Evolutionary conservation across 345 rosid genomes (phyloP).

Genomic region (Moricandia moricandioides): DNA sequence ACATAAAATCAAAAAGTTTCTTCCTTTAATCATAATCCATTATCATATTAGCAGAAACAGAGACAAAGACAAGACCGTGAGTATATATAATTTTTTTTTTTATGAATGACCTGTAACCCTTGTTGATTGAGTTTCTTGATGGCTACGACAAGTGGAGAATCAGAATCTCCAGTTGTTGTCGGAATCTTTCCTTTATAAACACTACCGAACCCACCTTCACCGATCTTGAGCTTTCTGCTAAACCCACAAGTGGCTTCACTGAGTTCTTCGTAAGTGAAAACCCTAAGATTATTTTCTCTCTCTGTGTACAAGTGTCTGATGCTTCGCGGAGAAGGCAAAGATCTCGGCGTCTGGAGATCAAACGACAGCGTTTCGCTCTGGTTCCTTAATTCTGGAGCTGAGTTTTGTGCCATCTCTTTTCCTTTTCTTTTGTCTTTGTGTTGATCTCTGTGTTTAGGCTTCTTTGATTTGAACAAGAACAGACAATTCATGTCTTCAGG

Average conservation of each 20-base stretch:
- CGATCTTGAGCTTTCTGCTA: constrained; percentile 59
- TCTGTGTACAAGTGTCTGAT: constrained; percentile 66
- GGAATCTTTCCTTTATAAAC: constrained; percentile 68
- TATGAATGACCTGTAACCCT: constrained; percentile 62
- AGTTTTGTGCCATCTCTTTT: constrained; percentile 9
- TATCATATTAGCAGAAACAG: background rate
- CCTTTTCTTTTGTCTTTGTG: constrained; percentile 18
- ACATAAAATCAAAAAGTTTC: background rate
- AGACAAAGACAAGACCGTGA: background rate
- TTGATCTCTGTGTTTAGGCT: constrained; percentile 15
- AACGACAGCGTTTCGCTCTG: constrained; percentile 24
- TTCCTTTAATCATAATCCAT: background rate
- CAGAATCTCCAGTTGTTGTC: constrained; percentile 45
- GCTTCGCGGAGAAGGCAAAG: constrained; percentile 52
- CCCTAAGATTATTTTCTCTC: constrained; percentile 62
- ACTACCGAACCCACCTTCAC: constrained; percentile 91
- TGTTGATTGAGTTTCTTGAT: constrained; percentile 70
- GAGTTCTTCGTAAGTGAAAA: constrained; percentile 70
- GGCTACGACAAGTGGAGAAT: constrained; percentile 52
- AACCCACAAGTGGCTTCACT: constrained; percentile 64
- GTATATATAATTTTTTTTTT: background rate
- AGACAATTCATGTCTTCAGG: constrained; percentile 31
- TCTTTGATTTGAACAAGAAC: constrained; percentile 38
- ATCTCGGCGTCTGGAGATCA: constrained; percentile 34
- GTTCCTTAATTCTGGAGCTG: constrained; percentile 32